Evolutionary conservation across 2,329 filamentous ascomycete species (phyloP), one percentile per base, ranked within the genome.

Genomic region (Bipolaris oryzae): DNA sequence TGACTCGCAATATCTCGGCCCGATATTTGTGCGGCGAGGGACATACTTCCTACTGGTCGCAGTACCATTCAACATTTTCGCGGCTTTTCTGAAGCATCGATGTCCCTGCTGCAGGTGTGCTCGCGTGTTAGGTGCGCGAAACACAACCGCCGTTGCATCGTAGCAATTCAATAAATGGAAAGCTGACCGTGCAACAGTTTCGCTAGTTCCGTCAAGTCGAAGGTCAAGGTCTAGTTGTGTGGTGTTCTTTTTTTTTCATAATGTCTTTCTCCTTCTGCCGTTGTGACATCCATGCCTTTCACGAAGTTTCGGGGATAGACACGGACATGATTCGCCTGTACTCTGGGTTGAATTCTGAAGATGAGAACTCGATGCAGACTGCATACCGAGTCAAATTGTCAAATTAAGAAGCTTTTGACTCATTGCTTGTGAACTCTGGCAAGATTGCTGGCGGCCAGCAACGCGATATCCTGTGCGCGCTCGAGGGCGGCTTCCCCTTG

Each of bases 201-300:
- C 15, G 7, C 9, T n/a, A n/a, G 15, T 5, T 10, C 9, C 7
- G 5, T 34, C 15, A 34, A 34, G 5, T 10, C 7, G 31, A 35
- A 35, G 3, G 13, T 11, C 9, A 21, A 39, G 31, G 3, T 34
- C 31, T 11, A 34, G 4, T 13, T 34, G 7, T 34, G 15, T 34
- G 3, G 31, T 11, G 31, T 11, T 10, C 16, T 21, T 13, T n/a
- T n/a, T n/a, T n/a, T n/a, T n/a, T n/a, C n/a, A n/a, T 13, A 44
- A 61, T 68, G 63, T 13, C 53, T 11, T 53, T 76, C 63, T 60
- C 69, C 45, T 59, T 78, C 18, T 60, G 60, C 18, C 60, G 62
- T 15, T 77, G 74, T 52, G 76, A 76, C 20, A 77, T 79, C 16
- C 75, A 79, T 49, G 74, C 71, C 49, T 79, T 76, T 49, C 69